Conservation (phyloP, 164 flowering plant genomes). For the Cinnamomum chago region DNA sequence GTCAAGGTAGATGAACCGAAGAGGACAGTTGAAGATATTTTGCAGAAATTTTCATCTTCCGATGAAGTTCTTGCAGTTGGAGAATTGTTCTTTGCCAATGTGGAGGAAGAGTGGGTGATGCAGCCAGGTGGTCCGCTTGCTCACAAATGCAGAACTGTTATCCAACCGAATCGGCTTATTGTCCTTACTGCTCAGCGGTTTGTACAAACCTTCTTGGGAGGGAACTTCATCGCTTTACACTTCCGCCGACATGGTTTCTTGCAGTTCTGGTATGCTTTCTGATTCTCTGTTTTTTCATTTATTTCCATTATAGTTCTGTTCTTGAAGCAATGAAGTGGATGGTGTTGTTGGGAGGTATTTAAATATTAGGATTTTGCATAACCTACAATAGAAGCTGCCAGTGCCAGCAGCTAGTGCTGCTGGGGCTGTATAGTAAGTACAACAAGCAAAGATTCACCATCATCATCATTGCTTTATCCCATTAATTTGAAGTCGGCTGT, state of each 20-base stretch:
- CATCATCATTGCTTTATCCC: too few species aligned
- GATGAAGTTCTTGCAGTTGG: slow-evolving; percentile 87
- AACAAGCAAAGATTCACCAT: too few species aligned
- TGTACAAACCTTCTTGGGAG: slow-evolving; percentile 89
- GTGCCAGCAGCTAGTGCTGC: too few species aligned
- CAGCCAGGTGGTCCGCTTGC: slow-evolving; percentile 97
- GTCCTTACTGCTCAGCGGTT: slow-evolving; percentile 91
- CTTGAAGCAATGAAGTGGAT: neutral
- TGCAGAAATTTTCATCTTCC: slow-evolving; percentile 53
- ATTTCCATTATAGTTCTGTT: neutral
- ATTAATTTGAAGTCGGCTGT: too few species aligned
- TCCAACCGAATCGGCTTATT: slow-evolving; percentile 82
- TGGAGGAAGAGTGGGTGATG: slow-evolving; percentile 88
- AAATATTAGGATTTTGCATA: too few species aligned
- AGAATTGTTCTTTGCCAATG: slow-evolving; percentile 85
- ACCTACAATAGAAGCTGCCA: too few species aligned
- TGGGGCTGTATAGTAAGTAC: too few species aligned
- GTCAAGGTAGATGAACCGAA: slow-evolving; percentile 48
- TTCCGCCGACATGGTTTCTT: slow-evolving; percentile 92
- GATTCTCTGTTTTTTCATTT: neutral
- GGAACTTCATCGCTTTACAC: slow-evolving; percentile 76
- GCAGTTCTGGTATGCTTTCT: slow-evolving; percentile 76
- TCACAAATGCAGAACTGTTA: slow-evolving; percentile 75
- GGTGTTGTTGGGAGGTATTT: too few species aligned
- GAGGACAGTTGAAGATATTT: slow-evolving; percentile 54